phyloP scores from a whole-genome alignment of 768 basidiomycete species.

The Pholiota microspora region DNA sequence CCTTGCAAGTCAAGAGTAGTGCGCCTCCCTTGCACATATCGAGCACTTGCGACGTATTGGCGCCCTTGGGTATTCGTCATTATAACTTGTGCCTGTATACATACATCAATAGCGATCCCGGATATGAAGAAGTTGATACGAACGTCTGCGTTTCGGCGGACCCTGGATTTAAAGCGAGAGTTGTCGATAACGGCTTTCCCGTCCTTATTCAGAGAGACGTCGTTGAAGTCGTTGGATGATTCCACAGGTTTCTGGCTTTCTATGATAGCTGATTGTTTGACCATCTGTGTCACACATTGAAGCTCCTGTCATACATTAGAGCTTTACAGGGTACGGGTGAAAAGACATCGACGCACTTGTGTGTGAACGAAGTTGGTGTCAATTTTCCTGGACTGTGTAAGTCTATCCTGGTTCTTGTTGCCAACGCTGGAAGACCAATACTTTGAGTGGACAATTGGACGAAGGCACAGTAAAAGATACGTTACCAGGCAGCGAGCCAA shows the following conservation, averaged over 20 bases:
- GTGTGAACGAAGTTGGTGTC: constrained; percentile 19
- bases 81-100: constrained; percentile 30
- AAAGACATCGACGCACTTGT: constrained; percentile 17
- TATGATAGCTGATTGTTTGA: constrained; percentile 31
- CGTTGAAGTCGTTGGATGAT: constrained; percentile 31
- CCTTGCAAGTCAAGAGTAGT: constrained; percentile 31
- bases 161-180: constrained; percentile 39
- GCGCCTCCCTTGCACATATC: constrained; percentile 28
- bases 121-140: neutral
- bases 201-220: constrained; percentile 20
- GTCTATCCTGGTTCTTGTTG: constrained; percentile 1
- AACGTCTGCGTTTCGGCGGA: constrained; percentile 36
- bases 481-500: constrained; percentile 37
- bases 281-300: constrained; percentile 25
- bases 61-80: constrained; percentile 31
- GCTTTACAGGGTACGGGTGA: neutral
- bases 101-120: neutral
- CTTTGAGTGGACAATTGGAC: neutral
- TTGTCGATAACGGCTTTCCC: constrained; percentile 33
- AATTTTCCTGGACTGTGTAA: constrained; percentile 13
- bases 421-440: constrained; percentile 21
- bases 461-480: neutral
- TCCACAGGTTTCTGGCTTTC: constrained; percentile 32
- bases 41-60: constrained; percentile 30
- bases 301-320: constrained; percentile 25